phyloP scores from a whole-genome alignment of 208 protist species.

The Crithidia sp. region DNA sequence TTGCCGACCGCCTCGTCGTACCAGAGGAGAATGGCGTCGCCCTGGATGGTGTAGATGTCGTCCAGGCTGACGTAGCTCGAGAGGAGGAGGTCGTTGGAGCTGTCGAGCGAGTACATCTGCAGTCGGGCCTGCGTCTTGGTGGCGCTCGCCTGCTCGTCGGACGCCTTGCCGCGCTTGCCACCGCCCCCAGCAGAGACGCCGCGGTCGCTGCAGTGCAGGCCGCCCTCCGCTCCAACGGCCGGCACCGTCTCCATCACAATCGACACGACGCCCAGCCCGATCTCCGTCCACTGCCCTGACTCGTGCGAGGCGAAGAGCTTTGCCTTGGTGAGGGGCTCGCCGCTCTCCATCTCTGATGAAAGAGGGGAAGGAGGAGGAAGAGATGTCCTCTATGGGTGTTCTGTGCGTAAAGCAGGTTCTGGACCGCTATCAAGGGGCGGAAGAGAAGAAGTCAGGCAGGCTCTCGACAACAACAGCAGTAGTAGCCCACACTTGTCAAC shows the following conservation, averaged over 20 bases:
- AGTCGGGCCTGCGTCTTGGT: slow-evolving; percentile 31
- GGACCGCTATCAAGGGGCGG: no score
- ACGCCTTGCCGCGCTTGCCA: slow-evolving; percentile 28
- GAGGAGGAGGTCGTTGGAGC: slow-evolving; percentile 63
- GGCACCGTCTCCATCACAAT: slow-evolving; percentile 27
- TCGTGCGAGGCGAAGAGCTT: slow-evolving; percentile 70
- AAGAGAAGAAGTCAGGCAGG: slow-evolving; percentile 11
- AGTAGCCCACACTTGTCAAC: neutral
- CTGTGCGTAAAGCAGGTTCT: no score
- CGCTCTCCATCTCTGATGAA: slow-evolving; percentile 13
- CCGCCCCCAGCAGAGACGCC: neutral
- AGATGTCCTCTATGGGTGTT: no score
- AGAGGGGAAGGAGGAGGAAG: no score
- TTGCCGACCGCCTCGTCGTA: slow-evolving; percentile 62
- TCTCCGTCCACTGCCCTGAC: slow-evolving; percentile 59
- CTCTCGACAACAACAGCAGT: no score
- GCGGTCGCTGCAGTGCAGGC: neutral
- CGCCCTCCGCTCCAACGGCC: neutral
- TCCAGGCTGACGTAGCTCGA: slow-evolving; percentile 60
- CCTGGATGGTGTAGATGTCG: slow-evolving; percentile 75
- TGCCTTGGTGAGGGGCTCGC: slow-evolving; percentile 68
- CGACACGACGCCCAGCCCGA: slow-evolving; percentile 69
- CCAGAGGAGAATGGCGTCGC: slow-evolving; percentile 77
- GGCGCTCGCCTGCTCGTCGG: slow-evolving; percentile 16
- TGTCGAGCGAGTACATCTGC: slow-evolving; percentile 59